Evolutionary conservation across 441 rosid species (phyloP).

Genomic region (Corymbia citriodora): DNA sequence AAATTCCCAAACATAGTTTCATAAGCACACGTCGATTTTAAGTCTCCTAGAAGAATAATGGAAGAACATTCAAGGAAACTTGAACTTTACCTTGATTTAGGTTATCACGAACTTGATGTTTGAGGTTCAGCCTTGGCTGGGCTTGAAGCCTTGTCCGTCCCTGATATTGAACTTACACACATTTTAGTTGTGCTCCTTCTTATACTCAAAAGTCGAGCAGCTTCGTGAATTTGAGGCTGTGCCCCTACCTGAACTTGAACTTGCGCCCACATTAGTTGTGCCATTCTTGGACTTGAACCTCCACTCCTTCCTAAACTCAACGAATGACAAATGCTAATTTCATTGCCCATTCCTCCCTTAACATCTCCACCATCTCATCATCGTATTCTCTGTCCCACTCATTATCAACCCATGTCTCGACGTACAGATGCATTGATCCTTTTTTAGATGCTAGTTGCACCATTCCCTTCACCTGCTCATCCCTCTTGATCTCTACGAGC

Average conservation of each 20-base stretch:
- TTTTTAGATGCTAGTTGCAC: neutral
- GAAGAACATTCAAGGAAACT: neutral
- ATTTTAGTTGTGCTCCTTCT: neutral
- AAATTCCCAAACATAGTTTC: neutral
- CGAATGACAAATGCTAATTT: neutral
- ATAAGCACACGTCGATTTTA: neutral
- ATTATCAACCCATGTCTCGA: neutral
- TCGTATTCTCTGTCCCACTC: neutral
- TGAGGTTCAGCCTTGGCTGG: neutral
- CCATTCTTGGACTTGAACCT: neutral
- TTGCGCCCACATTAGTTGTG: neutral
- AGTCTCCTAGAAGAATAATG: neutral
- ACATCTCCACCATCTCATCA: neutral
- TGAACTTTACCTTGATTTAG: neutral
- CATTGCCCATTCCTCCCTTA: neutral
- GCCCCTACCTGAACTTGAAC: neutral
- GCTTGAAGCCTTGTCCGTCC: neutral
- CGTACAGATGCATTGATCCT: neutral
- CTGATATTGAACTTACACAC: neutral
- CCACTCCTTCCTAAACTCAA: neutral
- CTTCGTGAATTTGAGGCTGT: fast-evolving
- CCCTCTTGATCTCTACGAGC: neutral
- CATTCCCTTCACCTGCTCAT: neutral
- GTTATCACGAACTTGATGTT: neutral
- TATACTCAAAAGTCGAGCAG: neutral